Base-by-base conservation (phyloP, 306 rosid species). In the Abrus pulchellus region DNA sequence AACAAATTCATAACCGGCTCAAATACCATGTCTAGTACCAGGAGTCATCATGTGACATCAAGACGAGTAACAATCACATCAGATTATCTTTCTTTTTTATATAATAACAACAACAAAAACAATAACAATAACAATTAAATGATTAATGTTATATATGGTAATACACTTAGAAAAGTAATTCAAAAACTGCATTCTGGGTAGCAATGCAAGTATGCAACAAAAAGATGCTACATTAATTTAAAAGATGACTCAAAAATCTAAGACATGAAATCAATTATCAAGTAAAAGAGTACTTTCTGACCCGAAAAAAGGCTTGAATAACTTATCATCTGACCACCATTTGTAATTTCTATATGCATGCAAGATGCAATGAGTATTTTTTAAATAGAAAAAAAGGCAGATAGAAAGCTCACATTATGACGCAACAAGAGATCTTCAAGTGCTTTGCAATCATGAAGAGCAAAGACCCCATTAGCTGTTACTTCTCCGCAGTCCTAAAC, bases 391-490 rank as follows among this genome's bases (percentile, higher is more conserved):
- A 28, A 33, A 77, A 8, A 56, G 49, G 38, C 28, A 0, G 32
- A 53, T 3, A 66, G 71, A 78, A 81, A 77, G 54, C 98, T 83
- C 89, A 93, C 98, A 70, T 88, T 93, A 86, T 93, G 98, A 45
- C 92, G 93, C 86, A 93, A 82, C 82, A 87, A 47, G 64, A 93
- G 87, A 90, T 93, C 97, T 87, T 93, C 97, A 65, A 93, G 90
- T 82, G 98, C 97, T 78, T 57, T 78, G 87, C 97, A 93, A 36
- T 84, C 78, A 52, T 90, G 85, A 76, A 93, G 94, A 53, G 87
- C 90, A 70, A 89, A 83, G 80, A 86, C 78, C 82, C 98, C 98
- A 49, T 78, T 82, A 68, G 88, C 79, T 50, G 98, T 93, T 62
- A 91, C 82, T 84, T 79, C 77, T 80, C 98, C 98, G 80, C 97